Conservation (phyloP, 108 stramenopile species). For the Cyclotella sp. region DNA sequence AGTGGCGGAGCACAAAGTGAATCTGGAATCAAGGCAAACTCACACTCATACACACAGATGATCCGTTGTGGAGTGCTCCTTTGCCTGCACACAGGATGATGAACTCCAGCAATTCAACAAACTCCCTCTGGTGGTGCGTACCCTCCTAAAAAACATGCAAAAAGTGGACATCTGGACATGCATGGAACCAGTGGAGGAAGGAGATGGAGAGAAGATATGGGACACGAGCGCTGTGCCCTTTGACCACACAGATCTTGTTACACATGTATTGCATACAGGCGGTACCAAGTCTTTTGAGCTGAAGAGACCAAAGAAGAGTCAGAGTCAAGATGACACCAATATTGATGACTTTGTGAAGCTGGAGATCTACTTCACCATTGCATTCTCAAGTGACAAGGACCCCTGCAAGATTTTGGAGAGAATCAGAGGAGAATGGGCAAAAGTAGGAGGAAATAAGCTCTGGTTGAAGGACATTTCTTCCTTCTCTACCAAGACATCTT, state of each 20-base stretch:
- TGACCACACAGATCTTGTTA: neutral
- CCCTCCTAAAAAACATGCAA: too few species aligned
- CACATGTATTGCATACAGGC: neutral
- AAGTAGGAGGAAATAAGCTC: too few species aligned
- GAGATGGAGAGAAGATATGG: neutral
- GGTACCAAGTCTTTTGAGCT: neutral
- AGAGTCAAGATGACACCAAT: neutral
- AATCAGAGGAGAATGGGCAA: too few species aligned
- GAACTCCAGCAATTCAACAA: neutral
- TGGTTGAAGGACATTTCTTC: too few species aligned
- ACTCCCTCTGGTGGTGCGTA: neutral
- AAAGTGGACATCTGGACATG: too few species aligned
- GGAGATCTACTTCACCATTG: neutral
- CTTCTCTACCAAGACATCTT: neutral
- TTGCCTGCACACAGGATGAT: neutral
- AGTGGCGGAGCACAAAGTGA: neutral
- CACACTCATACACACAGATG: neutral
- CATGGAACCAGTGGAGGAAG: too few species aligned
- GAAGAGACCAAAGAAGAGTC: neutral
- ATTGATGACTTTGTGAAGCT: neutral
- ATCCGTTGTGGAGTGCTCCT: neutral
- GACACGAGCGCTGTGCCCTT: neutral
- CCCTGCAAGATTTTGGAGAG: too few species aligned
- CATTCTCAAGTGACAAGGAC: neutral
- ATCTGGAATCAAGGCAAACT: neutral